phyloP scores from a whole-genome alignment of 768 basidiomycete species.

The Suillus bovinus region DNA sequence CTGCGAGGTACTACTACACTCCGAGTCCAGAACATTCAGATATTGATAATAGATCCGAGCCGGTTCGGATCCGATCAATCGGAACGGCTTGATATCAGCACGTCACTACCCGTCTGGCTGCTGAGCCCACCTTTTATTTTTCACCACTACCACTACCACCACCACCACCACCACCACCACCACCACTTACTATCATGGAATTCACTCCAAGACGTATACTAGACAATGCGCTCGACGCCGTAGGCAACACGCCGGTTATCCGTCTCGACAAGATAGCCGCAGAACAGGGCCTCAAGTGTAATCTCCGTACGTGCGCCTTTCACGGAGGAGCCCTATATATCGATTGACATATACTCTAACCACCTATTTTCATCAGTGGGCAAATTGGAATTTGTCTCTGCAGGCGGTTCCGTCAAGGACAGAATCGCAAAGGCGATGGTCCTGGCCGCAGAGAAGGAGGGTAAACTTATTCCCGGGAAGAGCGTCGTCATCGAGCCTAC shows the following conservation, averaged over 20 bases:
- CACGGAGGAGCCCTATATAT: neutral
- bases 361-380: slow-evolving; percentile 66
- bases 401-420: slow-evolving; percentile 95
- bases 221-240: slow-evolving; percentile 77
- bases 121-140: slow-evolving; percentile 2
- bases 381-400: slow-evolving; percentile 88
- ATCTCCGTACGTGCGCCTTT: slow-evolving; percentile 65
- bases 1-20: too few relatives aligned
- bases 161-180: neutral
- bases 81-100: neutral
- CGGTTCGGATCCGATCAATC: slow-evolving; percentile 15
- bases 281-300: slow-evolving; percentile 80
- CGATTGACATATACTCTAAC: too few relatives aligned
- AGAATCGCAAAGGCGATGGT: slow-evolving; percentile 97
- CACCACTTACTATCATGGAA: slow-evolving; percentile 26
- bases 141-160: neutral
- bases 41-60: slow-evolving; percentile 15
- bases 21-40: neutral
- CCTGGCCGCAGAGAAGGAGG: slow-evolving; percentile 88
- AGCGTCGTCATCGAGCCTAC: slow-evolving; percentile 96
- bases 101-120: neutral
- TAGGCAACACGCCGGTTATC: slow-evolving; percentile 91
- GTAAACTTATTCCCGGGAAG: slow-evolving; percentile 80
- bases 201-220: slow-evolving; percentile 49
- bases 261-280: slow-evolving; percentile 78